phyloP scores from a whole-genome alignment of 345 rosid genomes.

The Passiflora organensis region DNA sequence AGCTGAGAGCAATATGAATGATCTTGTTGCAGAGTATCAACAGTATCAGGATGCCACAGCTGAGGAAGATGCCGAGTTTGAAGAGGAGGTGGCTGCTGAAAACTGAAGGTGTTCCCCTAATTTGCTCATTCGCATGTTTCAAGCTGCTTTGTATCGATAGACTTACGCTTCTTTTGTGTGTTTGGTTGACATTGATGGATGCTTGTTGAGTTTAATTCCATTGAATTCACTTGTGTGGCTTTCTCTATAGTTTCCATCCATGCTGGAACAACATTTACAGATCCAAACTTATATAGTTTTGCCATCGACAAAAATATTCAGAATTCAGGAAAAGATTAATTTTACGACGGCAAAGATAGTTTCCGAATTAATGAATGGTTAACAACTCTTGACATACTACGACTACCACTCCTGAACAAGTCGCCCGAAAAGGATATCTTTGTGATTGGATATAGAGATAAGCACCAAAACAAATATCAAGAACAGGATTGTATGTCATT shows the following conservation, averaged over 20 bases:
- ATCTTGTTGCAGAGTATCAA: conserved; percentile 32
- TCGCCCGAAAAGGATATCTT: too few relatives aligned
- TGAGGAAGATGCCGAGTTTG: conserved; percentile 19
- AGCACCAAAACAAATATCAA: background rate
- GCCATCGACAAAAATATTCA: too few relatives aligned
- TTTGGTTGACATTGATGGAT: background rate
- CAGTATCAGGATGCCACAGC: conserved; percentile 27
- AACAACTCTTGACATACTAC: too few relatives aligned
- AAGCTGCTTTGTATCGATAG: conserved; percentile 7
- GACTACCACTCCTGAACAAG: background rate
- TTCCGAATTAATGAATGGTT: too few relatives aligned
- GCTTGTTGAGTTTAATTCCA: background rate
- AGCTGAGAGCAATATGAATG: conserved; percentile 20
- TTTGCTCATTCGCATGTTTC: conserved; percentile 19
- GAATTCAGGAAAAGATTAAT: too few relatives aligned
- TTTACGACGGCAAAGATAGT: too few relatives aligned
- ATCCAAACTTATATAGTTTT: too few relatives aligned
- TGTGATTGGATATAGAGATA: too few relatives aligned
- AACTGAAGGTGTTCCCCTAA: conserved; percentile 21
- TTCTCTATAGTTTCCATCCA: too few relatives aligned
- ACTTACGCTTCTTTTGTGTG: background rate
- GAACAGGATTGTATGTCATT: background rate
- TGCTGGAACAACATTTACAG: too few relatives aligned
- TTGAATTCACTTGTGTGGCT: background rate
- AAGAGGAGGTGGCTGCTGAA: conserved; percentile 17